phyloP scores from a whole-genome alignment of 441 rosid genomes.

The Bruguiera hainesii region DNA sequence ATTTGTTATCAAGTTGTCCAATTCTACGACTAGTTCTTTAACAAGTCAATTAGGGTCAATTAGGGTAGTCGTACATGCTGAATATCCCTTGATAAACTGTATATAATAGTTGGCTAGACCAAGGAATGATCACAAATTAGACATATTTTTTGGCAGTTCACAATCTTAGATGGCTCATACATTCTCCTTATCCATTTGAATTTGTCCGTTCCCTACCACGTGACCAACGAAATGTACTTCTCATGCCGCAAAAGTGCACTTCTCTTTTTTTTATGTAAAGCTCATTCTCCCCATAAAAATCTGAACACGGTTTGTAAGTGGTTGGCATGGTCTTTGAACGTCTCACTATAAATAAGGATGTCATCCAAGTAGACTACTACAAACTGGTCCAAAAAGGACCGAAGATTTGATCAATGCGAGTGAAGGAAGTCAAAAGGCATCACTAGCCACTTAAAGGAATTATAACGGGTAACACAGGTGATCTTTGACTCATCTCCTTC shows the following conservation, averaged over 20 bases:
- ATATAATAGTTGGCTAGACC: neutral
- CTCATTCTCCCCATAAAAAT: neutral
- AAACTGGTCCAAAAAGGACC: neutral
- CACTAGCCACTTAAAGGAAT: neutral
- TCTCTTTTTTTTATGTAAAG: neutral
- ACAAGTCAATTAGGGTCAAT: rapidly evolving
- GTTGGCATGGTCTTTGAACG: neutral
- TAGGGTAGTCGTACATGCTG: neutral
- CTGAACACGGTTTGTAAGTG: neutral
- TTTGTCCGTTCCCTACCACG: neutral
- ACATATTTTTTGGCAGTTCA: rapidly evolving
- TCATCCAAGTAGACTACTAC: neutral
- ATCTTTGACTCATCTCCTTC: neutral
- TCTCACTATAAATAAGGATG: neutral
- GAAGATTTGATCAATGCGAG: neutral
- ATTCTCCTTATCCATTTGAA: neutral
- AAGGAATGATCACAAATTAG: neutral
- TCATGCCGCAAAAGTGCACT: neutral
- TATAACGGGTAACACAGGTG: neutral
- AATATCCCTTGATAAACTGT: neutral
- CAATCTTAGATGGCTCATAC: neutral
- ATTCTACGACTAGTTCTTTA: neutral
- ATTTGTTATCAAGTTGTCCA: neutral
- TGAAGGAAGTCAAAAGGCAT: neutral
- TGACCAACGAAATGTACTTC: neutral